phyloP scores from a whole-genome alignment of 2,329 filamentous ascomycete species.

The Trichoderma asperellum region DNA sequence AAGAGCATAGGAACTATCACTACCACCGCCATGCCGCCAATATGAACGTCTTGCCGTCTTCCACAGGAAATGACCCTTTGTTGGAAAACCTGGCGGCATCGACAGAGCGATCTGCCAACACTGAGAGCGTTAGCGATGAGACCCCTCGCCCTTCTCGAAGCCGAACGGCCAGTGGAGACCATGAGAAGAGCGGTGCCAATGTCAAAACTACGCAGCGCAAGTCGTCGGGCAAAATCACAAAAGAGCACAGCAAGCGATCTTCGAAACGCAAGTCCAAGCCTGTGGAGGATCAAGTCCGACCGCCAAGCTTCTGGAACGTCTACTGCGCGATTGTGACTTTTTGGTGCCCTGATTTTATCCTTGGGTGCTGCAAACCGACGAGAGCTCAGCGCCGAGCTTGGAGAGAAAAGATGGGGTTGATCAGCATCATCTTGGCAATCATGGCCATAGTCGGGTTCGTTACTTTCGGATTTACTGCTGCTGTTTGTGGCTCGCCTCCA shows the following conservation, averaged over 20 bases:
- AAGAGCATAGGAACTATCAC: conserved; percentile 90
- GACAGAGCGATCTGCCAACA: conserved; percentile 57
- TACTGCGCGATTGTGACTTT: conserved; percentile 95
- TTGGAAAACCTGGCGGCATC: conserved; percentile 75
- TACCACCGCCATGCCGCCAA: conserved; percentile 94
- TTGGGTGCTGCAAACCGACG: conserved; percentile 84
- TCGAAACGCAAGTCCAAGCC: conserved; percentile 55
- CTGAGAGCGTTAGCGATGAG: conserved; percentile 51
- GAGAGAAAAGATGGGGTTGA: conserved; percentile 96
- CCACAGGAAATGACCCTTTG: conserved; percentile 89
- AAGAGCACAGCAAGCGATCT: conserved; percentile 58
- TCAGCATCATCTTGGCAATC: conserved; percentile 89
- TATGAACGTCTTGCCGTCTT: conserved; percentile 87
- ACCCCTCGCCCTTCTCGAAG: conserved; percentile 44
- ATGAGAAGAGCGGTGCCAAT: conserved; percentile 40
- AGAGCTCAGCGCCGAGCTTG: conserved; percentile 90
- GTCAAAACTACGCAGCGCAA: conserved; percentile 45
- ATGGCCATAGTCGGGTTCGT: conserved; percentile 91
- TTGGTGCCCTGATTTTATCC: conserved; percentile 84
- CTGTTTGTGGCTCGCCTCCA: conserved; percentile 76
- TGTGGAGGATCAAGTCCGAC: conserved; percentile 67
- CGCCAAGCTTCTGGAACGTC: conserved; percentile 90
- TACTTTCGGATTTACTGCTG: conserved; percentile 92
- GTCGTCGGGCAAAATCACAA: conserved; percentile 66
- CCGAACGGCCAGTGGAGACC: conserved; percentile 40